Conservation (phyloP, 352 stramenopile genomes). For the Pseudoperonospora humuli region DNA sequence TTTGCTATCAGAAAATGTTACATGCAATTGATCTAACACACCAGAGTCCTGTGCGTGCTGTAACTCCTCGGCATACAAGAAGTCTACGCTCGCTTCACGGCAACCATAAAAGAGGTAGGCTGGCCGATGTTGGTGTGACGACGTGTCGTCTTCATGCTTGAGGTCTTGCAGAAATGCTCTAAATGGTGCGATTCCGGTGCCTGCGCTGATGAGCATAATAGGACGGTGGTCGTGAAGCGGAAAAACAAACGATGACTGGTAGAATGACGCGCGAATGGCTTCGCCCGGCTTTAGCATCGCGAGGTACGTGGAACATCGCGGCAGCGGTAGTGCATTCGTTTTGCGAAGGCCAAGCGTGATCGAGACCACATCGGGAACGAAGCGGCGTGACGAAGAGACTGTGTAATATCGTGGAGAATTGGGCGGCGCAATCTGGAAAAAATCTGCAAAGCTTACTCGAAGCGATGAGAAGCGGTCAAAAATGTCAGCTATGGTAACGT, state of each 20-base stretch:
- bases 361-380: slow-evolving; percentile 44
- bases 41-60: slow-evolving; percentile 25
- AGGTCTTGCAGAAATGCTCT: slow-evolving; percentile 72
- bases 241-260: slow-evolving; percentile 72
- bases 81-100: slow-evolving; percentile 46
- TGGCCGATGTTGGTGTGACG: slow-evolving; percentile 20
- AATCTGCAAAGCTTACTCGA: slow-evolving; percentile 46
- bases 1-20: slow-evolving; percentile 48
- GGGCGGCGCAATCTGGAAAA: slow-evolving; percentile 57
- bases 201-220: slow-evolving; percentile 70
- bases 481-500: slow-evolving; percentile 53
- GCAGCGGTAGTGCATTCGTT: slow-evolving; percentile 39
- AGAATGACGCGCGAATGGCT: slow-evolving; percentile 51
- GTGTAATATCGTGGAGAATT: slow-evolving; percentile 78
- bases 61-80: slow-evolving; percentile 66
- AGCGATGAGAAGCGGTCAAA: slow-evolving; percentile 64
- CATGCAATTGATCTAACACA: slow-evolving; percentile 45
- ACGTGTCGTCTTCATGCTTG: slow-evolving; percentile 39
- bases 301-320: slow-evolving; percentile 72
- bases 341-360: slow-evolving; percentile 68
- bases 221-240: slow-evolving; percentile 47
- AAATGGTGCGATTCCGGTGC: slow-evolving; percentile 79
- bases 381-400: slow-evolving; percentile 67
- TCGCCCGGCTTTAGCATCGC: slow-evolving; percentile 39
- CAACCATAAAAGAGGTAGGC: slow-evolving; percentile 79